A percentile compares a stretch with the other conserved stretches of the same genome.
Evolutionary conservation across 768 basidiomycete genomes (phyloP).

Genomic region (Gelatoporia subvermispora): DNA sequence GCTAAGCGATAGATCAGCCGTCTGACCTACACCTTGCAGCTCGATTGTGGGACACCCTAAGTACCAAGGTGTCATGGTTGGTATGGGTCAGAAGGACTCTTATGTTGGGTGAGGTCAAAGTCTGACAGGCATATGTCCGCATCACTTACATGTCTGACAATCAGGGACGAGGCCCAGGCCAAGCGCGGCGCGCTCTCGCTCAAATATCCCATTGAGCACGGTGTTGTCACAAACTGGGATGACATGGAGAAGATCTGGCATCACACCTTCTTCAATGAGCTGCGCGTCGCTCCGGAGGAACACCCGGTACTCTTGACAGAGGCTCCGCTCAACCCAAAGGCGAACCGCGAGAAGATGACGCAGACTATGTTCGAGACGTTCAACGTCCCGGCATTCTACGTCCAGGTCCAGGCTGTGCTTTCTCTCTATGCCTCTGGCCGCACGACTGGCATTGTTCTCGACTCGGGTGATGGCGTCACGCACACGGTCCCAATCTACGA

Average conservation of each 20-base stretch:
- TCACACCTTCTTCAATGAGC: constrained; percentile 89
- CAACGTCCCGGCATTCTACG: constrained; percentile 72
- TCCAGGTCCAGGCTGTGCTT: constrained; percentile 68
- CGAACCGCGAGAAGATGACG: constrained; percentile 72
- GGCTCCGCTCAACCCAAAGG: constrained; percentile 70
- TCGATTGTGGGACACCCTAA: constrained; percentile 94
- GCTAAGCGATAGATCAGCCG: too few relatives aligned
- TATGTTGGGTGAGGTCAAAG: constrained; percentile 73
- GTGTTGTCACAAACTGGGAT: constrained; percentile 97
- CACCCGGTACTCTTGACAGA: constrained; percentile 70
- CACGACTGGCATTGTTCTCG: constrained; percentile 91
- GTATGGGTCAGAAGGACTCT: constrained; percentile 95
- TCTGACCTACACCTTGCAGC: too few relatives aligned
- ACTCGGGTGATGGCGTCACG: constrained; percentile 94
- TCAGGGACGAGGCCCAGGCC: constrained; percentile 85
- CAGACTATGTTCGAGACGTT: constrained; percentile 81
- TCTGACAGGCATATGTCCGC: constrained; percentile 1
- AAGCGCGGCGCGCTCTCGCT: constrained; percentile 93
- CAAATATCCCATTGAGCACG: constrained; percentile 93
- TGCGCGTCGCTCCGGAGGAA: constrained; percentile 74
- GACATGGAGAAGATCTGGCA: constrained; percentile 99
- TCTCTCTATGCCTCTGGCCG: constrained; percentile 90
- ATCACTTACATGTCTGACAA: constrained; percentile 1
- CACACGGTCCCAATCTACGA: constrained; percentile 98
- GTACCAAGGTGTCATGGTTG: constrained; percentile 95